phyloP scores from a whole-genome alignment of 441 rosid species.

The Lepidium campestre region DNA sequence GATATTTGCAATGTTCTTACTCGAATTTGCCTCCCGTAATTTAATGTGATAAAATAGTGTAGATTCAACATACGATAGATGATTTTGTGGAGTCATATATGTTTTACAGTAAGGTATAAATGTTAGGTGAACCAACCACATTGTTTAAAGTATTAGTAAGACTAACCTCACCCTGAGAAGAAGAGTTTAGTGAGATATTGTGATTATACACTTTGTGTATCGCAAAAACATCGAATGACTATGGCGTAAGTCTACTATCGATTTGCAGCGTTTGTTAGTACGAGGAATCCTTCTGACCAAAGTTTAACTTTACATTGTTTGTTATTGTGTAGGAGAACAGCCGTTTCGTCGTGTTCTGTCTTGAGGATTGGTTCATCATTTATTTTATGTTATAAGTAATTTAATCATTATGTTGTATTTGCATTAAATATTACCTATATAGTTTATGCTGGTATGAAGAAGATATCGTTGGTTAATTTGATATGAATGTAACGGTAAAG shows the following conservation, averaged over 20 bases:
- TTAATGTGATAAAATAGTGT: too few relatives aligned
- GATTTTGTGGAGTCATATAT: too few relatives aligned
- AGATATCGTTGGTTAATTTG: not conserved
- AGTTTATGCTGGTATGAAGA: not conserved
- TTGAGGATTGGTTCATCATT: slow-evolving; percentile 15
- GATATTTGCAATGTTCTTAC: too few relatives aligned
- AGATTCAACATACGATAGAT: too few relatives aligned
- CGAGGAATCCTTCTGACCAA: not conserved
- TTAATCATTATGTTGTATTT: slow-evolving; percentile 1
- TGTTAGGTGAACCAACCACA: slow-evolving; percentile 16
- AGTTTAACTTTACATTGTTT: not conserved
- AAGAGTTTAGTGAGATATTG: not conserved
- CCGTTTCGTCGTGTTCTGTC: not conserved
- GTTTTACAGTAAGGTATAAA: not conserved
- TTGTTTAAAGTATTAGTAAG: not conserved
- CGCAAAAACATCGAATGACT: not conserved
- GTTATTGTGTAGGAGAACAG: slow-evolving; percentile 11
- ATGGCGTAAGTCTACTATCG: not conserved
- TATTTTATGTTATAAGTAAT: slow-evolving; percentile 13
- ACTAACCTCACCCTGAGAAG: not conserved
- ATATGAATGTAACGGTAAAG: not conserved
- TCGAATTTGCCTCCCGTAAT: too few relatives aligned
- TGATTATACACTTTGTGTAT: not conserved
- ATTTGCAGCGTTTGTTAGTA: not conserved
- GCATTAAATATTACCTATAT: not conserved